phyloP scores from a whole-genome alignment of 768 basidiomycete genomes.

The Phaeolepiota aurea region DNA sequence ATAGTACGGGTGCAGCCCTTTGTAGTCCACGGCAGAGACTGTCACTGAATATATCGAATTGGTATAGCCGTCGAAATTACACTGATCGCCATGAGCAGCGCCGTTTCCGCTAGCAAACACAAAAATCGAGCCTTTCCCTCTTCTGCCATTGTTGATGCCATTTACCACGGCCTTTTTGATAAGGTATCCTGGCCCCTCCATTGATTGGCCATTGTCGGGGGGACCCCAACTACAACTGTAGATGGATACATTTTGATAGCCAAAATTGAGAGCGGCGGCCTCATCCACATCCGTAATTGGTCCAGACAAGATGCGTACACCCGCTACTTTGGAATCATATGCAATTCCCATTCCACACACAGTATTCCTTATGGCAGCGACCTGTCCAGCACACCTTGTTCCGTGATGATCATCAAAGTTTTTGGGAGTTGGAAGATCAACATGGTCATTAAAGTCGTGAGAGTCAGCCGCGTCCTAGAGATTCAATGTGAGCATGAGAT shows the following conservation, averaged over 20 bases:
- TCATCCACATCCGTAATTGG: conserved; percentile 95
- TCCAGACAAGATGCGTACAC: conserved; percentile 90
- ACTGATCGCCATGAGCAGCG: conserved; percentile 85
- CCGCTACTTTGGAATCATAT: conserved; percentile 85
- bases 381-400: conserved; percentile 95
- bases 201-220: conserved; percentile 86
- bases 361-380: conserved; percentile 87
- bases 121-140: conserved; percentile 86
- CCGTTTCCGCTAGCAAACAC: conserved; percentile 99
- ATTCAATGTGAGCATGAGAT: conserved; percentile 33
- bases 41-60: conserved; percentile 97
- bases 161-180: conserved; percentile 93
- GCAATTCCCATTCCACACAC: conserved; percentile 94
- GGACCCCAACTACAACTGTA: conserved; percentile 99
- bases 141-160: conserved; percentile 84
- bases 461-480: conserved; percentile 76
- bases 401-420: conserved; percentile 93
- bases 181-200: conserved; percentile 90
- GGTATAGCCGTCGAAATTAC: conserved; percentile 99
- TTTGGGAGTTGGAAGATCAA: conserved; percentile 76
- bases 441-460: conserved; percentile 95
- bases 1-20: conserved; percentile 92
- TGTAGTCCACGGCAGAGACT: conserved; percentile 89
- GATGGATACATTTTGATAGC: conserved; percentile 84
- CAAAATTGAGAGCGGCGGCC: conserved; percentile 90